These are phyloP conservation scores for Penium margaritaceum DNA, from an alignment of 139 green algal genomes.

Conservation along the genomic window DNA sequence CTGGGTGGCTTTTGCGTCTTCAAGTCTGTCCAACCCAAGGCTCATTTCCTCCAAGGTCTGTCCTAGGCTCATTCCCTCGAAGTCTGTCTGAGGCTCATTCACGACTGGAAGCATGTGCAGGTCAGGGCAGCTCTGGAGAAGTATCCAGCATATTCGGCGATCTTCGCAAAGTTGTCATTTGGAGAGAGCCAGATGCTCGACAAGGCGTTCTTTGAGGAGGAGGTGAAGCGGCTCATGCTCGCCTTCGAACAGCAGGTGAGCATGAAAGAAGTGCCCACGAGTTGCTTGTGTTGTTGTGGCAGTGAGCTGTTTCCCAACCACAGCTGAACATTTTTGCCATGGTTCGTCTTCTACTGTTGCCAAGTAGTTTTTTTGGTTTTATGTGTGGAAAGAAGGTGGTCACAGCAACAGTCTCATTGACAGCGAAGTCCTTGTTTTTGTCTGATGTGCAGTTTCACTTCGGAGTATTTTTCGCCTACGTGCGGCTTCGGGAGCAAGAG, in stretches of 20 bases:
- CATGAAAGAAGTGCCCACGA: no score
- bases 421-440: background rate
- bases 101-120: constrained; percentile 17
- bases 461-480: constrained; percentile 53
- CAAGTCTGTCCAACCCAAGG: no score
- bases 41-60: no score
- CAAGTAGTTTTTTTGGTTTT: background rate
- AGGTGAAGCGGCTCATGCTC: constrained; percentile 45
- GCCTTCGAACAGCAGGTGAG: constrained; percentile 48
- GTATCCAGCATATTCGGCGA: constrained; percentile 36
- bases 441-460: constrained; percentile 53
- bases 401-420: no score
- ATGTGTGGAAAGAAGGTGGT: background rate
- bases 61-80: no score
- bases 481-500: constrained; percentile 54
- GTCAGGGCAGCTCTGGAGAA: constrained; percentile 56
- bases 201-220: constrained; percentile 53
- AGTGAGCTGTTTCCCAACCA: background rate
- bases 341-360: background rate
- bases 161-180: constrained; percentile 47
- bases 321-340: background rate
- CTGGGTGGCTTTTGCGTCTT: no score
- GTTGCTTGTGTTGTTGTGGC: background rate
- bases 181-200: constrained; percentile 50
- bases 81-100: background rate